Conservation (phyloP, 805 yeast genomes). For the Zygotorulaspora chibaensis region DNA sequence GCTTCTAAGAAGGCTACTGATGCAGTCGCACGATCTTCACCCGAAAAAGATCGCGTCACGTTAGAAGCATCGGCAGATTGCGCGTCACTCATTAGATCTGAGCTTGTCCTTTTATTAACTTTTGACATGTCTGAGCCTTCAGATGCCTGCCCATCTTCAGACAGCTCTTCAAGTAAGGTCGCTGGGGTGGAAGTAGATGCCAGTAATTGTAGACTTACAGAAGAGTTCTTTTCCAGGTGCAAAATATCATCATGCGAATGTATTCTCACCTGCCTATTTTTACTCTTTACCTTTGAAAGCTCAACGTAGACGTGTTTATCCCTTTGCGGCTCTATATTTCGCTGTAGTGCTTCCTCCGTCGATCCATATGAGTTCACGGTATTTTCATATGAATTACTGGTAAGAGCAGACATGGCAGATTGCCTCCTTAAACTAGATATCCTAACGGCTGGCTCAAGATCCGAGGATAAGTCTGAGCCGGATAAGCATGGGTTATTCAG, state of each 20-base stretch:
- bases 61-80: background rate
- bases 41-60: background rate
- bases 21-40: background rate
- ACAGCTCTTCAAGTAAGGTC: background rate
- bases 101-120: background rate
- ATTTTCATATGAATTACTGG: conserved; percentile 5
- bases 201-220: conserved; percentile 10
- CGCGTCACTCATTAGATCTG: background rate
- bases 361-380: background rate
- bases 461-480: conserved; percentile 2
- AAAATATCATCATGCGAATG: conserved; percentile 31
- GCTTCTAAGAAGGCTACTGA: background rate
- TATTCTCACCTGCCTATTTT: conserved; percentile 29
- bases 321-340: conserved; percentile 5
- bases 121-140: background rate
- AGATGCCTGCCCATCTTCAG: background rate
- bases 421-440: conserved; percentile 11
- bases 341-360: conserved; percentile 3
- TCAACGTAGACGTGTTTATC: conserved; percentile 14
- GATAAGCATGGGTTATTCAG: conserved; percentile 14
- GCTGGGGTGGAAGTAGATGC: conserved; percentile 13
- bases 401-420: conserved; percentile 3
- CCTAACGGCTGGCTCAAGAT: conserved; percentile 21
- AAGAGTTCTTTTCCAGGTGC: conserved; percentile 13
- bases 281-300: conserved; percentile 17